Evolutionary conservation across 2,329 filamentous ascomycete genomes (phyloP).

Genomic region (Lecanoromycetidae sp.): DNA sequence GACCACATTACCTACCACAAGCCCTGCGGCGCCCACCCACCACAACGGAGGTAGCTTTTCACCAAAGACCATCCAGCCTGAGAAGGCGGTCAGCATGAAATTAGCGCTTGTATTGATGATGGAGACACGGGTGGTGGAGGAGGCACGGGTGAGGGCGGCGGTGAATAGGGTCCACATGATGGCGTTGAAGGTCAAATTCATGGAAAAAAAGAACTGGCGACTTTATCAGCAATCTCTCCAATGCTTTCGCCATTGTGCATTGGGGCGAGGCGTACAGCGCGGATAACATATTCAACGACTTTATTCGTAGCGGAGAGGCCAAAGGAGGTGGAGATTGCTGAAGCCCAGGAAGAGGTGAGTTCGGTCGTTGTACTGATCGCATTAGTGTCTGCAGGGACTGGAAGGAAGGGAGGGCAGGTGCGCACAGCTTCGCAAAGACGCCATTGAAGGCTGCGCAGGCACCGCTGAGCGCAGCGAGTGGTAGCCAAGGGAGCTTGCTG

Average conservation of each 20-base stretch:
- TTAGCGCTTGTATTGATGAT: slow-evolving; percentile 54
- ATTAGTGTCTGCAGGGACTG: not conserved
- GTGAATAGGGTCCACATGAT: slow-evolving; percentile 22
- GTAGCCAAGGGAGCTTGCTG: slow-evolving; percentile 31
- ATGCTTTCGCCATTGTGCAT: no score
- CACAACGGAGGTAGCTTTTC: slow-evolving; percentile 45
- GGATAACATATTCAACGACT: slow-evolving; percentile 35
- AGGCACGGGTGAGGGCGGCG: slow-evolving; percentile 39
- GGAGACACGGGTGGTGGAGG: slow-evolving; percentile 49
- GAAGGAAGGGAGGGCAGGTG: not conserved
- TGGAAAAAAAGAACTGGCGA: slow-evolving; percentile 43
- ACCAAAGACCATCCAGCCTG: slow-evolving; percentile 46
- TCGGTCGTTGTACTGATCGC: slow-evolving; percentile 45
- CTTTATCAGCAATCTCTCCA: slow-evolving; percentile 19
- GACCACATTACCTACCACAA: slow-evolving; percentile 50
- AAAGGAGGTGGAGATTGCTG: slow-evolving; percentile 36
- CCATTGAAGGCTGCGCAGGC: slow-evolving; percentile 53
- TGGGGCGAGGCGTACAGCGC: slow-evolving; percentile 33
- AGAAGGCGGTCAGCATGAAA: slow-evolving; percentile 48
- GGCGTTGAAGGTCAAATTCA: slow-evolving; percentile 47
- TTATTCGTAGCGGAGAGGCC: slow-evolving; percentile 33
- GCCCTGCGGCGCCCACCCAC: slow-evolving; percentile 49
- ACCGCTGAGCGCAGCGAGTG: slow-evolving; percentile 49
- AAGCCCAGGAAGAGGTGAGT: slow-evolving; percentile 43
- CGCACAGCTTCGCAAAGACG: slow-evolving; percentile 54